Evolutionary conservation across 495 filamentous ascomycete species (phyloP), one percentile per base, ranked within the genome.

Genomic region (Aspergillus homomorphus): DNA sequence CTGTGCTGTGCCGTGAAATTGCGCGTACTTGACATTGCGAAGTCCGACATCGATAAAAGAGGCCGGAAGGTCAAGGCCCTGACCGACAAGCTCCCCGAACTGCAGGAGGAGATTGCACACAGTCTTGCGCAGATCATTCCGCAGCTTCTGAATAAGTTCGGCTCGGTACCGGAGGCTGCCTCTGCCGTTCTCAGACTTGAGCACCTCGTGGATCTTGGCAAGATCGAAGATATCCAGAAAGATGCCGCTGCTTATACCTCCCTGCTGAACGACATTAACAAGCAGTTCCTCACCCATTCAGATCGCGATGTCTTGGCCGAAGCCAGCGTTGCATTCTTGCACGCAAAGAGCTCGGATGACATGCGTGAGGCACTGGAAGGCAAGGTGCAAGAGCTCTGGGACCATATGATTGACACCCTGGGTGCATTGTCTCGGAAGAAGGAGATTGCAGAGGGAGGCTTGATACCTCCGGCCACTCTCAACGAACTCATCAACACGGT

Each of bases 241-340:
- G 89, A 92, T 63, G 85, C 89, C 1, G 86, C 89, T 0, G 87
- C 87, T 0, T 96, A 95, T 70, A 82, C 82, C 0, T 84, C 90
- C 15, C 73, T 98, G 20, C 78, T 98, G 1, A 94, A 96, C 60
- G 93, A 98, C 62, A 93, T 98, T 65, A 91, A 89, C 62, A 89
- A 88, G 58, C 94, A 98, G 66, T 98, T 98, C 72, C 82, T 92
- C 48, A 86, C 91, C 0, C 94, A 98, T 65, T 89, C 89, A 5
- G 88, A 96, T 62, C 84, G 89, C 50, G 82, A 84, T 42, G 92
- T 98, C 7, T 77, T 98, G n/a, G 82, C 83, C 6, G 91, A 96
- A 70, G 92, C 91, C 21, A 88, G 86, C 15, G 79, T 85, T 15
- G 90, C 91, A 15, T 82, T 98, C 28, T 71, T 96, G 20, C 92